These are phyloP conservation scores for Metschnikowia shivogae DNA, from an alignment of 805 yeast genomes.

Conservation along the genomic window DNA sequence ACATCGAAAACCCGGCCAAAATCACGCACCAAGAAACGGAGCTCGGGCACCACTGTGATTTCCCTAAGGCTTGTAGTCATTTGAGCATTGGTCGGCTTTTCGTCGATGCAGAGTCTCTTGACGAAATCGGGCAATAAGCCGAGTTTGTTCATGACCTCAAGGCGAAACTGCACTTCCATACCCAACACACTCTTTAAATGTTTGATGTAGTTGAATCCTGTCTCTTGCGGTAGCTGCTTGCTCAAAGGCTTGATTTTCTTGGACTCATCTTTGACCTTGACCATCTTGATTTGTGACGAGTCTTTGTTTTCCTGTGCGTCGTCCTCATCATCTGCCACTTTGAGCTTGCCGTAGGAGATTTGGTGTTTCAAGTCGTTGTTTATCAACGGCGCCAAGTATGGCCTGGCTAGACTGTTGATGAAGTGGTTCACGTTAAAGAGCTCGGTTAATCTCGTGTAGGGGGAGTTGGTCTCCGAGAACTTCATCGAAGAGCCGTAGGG, in stretches of 20 bases:
- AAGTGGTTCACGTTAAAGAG: conserved; percentile 93
- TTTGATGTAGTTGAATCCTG: conserved; percentile 29
- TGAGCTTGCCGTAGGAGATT: conserved; percentile 34
- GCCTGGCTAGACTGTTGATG: conserved; percentile 86
- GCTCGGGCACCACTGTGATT: conserved; percentile 85
- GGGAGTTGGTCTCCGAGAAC: conserved; percentile 37
- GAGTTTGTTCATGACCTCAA: conserved; percentile 71
- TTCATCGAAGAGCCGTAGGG: conserved; percentile 49
- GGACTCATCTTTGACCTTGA: conserved; percentile 12
- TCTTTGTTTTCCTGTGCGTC: conserved; percentile 3
- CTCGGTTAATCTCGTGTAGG: conserved; percentile 86
- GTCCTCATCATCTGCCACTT: conserved; percentile 8
- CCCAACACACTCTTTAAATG: conserved; percentile 53
- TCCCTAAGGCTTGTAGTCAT: conserved; percentile 62
- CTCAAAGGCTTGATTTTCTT: conserved; percentile 7
- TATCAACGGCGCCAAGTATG: conserved; percentile 86
- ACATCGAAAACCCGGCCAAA: conserved; percentile 77
- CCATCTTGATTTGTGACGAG: conserved; percentile 11
- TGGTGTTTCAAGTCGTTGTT: conserved; percentile 78
- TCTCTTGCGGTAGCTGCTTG: conserved; percentile 31
- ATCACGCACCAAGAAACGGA: conserved; percentile 64
- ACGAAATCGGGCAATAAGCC: conserved; percentile 69
- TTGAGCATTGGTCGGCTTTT: conserved; percentile 65
- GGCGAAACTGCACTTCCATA: conserved; percentile 79
- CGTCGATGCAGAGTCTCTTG: conserved; percentile 80